phyloP scores from a whole-genome alignment of 2,329 filamentous ascomycete species.

The Arthrinium puccinioides region DNA sequence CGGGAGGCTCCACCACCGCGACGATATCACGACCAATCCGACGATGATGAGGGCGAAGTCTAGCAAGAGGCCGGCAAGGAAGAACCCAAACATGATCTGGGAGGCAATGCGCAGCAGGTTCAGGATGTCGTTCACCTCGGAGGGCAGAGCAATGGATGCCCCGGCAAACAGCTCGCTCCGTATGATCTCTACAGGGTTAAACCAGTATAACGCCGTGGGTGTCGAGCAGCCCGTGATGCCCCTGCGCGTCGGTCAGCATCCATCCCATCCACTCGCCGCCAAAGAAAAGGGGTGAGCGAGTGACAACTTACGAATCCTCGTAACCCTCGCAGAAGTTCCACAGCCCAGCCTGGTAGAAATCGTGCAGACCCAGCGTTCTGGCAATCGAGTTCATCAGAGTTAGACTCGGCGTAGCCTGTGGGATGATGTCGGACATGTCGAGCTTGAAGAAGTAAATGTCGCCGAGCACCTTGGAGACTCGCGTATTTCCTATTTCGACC shows the following conservation, averaged over 20 bases:
- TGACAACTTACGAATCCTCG: slow-evolving; percentile 43
- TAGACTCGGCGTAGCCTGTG: slow-evolving; percentile 59
- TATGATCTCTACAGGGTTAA: slow-evolving; percentile 81
- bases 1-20: slow-evolving; percentile 56
- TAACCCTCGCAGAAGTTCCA: slow-evolving; percentile 94
- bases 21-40: slow-evolving; percentile 46
- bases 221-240: slow-evolving; percentile 71
- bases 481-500: slow-evolving; percentile 67
- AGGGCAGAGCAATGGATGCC: slow-evolving; percentile 74
- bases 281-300: slow-evolving; percentile 22
- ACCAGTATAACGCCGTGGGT: slow-evolving; percentile 72
- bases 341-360: slow-evolving; percentile 88
- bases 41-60: slow-evolving; percentile 66
- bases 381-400: slow-evolving; percentile 79
- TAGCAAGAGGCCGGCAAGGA: slow-evolving; percentile 64
- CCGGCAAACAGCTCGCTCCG: slow-evolving; percentile 73
- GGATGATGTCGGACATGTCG: slow-evolving; percentile 75
- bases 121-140: slow-evolving; percentile 65
- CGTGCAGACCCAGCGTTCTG: slow-evolving; percentile 77
- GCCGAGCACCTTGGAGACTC: slow-evolving; percentile 51
- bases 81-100: slow-evolving; percentile 84
- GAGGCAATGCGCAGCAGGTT: slow-evolving; percentile 67
- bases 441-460: slow-evolving; percentile 80
- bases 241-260: slow-evolving; percentile 40
- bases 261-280: not conserved